These are phyloP conservation scores for Aspergillus heteromorphus DNA, from an alignment of 495 filamentous ascomycete genomes.

Conservation along the genomic window DNA sequence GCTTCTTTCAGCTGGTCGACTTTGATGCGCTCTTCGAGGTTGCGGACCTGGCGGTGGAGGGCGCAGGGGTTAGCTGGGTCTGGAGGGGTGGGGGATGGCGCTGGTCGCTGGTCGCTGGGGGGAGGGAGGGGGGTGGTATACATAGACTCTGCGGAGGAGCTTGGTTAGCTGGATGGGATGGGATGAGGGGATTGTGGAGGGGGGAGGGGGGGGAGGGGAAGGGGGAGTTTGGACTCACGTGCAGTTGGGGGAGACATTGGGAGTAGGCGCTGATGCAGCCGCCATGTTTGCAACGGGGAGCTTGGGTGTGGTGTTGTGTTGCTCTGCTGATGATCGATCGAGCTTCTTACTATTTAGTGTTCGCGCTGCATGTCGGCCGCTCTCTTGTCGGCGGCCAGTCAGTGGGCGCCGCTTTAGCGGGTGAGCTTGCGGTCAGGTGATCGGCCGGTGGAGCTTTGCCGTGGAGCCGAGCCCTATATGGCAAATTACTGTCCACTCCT, in stretches of 20 bases:
- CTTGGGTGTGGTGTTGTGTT: constrained; percentile 15
- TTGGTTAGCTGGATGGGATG: constrained; percentile 12
- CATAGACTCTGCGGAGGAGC: constrained; percentile 45
- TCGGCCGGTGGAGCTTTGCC: background rate
- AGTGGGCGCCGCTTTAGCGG: constrained; percentile 9
- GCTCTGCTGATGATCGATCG: background rate
- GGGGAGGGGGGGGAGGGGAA: background rate
- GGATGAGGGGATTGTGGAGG: background rate
- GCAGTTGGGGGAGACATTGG: constrained; percentile 37
- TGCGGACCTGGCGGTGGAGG: constrained; percentile 58
- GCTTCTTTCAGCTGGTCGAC: constrained; percentile 69
- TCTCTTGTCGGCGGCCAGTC: background rate
- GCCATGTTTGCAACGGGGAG: constrained; percentile 38
- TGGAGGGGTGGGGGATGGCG: constrained; percentile 12
- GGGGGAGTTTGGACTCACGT: constrained; percentile 35
- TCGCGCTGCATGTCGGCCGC: background rate
- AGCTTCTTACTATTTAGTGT: background rate
- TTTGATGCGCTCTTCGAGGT: constrained; percentile 91
- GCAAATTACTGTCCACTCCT: background rate
- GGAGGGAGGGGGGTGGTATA: constrained; percentile 27
- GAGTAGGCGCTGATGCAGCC: constrained; percentile 22
- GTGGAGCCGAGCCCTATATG: background rate
- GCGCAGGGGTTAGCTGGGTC: constrained; percentile 14
- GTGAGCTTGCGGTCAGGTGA: constrained; percentile 3
- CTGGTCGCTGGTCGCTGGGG: constrained; percentile 9